Conservation (phyloP, 192 early-diverging fungal genomes). For the Pilaira anomala region DNA sequence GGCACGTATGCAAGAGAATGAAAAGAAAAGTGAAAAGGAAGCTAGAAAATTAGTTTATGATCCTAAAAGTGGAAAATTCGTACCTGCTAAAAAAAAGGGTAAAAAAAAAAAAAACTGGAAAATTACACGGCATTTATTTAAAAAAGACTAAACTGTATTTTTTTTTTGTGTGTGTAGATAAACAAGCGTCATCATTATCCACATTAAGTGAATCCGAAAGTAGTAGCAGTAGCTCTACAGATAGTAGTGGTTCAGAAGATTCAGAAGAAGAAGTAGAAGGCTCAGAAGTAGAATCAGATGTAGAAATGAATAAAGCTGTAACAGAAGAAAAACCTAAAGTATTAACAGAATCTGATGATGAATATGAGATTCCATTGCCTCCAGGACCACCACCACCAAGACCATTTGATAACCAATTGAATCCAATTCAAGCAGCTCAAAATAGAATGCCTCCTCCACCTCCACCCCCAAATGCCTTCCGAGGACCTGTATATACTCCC, state of each 20-base stretch:
- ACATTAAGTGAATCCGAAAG: no score
- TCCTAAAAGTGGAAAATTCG: conserved; percentile 32
- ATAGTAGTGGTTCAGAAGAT: no score
- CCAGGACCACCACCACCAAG: conserved; percentile 42
- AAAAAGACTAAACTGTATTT: not conserved
- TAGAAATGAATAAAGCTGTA: conserved; percentile 1
- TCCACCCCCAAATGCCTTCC: conserved; percentile 4
- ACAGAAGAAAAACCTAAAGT: conserved; percentile 8
- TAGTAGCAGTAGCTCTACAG: no score
- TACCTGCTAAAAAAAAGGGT: conserved; percentile 28
- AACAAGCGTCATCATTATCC: not conserved
- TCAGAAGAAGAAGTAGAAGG: no score
- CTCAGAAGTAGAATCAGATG: not conserved
- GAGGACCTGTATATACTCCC: not conserved
- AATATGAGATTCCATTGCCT: conserved; percentile 34
- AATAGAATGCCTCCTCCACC: conserved; percentile 22
- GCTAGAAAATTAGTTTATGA: conserved; percentile 36
- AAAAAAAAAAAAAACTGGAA: not conserved
- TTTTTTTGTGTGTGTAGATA: not conserved
- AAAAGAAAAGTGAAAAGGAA: conserved; percentile 12
- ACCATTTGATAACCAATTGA: conserved; percentile 34
- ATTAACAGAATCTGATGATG: conserved; percentile 22
- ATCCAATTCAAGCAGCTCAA: conserved; percentile 4
- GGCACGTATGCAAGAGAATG: conserved; percentile 15
- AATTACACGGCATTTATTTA: no score